phyloP scores from a whole-genome alignment of 2,329 filamentous ascomycete genomes.

The Ophiostoma ulmi region DNA sequence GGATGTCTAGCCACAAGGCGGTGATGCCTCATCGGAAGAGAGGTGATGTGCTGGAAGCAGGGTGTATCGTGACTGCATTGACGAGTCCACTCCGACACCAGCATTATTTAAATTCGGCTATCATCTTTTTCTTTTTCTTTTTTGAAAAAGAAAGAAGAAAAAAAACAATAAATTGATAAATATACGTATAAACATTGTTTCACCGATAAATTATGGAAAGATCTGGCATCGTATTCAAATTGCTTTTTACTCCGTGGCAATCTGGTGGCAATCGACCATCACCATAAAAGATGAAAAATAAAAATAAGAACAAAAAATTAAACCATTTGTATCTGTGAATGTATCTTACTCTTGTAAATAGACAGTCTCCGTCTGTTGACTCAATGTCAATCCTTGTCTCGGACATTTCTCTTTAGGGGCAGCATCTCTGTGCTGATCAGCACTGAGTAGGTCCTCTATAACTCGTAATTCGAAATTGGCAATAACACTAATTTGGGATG shows the following conservation, averaged over 20 bases:
- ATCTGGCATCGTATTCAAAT: background rate
- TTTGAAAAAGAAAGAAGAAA: no score
- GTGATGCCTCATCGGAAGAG: no score
- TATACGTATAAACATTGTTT: no score
- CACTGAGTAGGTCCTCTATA: background rate
- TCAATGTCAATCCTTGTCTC: background rate
- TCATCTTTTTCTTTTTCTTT: background rate
- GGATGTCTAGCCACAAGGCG: background rate
- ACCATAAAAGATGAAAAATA: background rate
- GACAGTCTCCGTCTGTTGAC: no score
- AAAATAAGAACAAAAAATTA: background rate
- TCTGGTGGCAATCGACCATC: background rate
- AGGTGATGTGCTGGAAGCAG: background rate
- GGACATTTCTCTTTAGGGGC: constrained; percentile 6
- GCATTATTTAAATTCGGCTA: background rate
- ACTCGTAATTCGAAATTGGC: constrained; percentile 5
- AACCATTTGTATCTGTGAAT: no score
- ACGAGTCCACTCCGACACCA: background rate
- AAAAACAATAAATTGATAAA: no score
- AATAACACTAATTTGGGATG: background rate
- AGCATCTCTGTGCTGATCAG: background rate
- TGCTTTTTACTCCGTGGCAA: background rate
- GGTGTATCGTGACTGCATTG: background rate
- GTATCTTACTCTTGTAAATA: no score
- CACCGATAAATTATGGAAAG: background rate